Base-by-base conservation (phyloP, 2,329 filamentous ascomycete species). In the Dryadomyces quercus-mongolicae region DNA sequence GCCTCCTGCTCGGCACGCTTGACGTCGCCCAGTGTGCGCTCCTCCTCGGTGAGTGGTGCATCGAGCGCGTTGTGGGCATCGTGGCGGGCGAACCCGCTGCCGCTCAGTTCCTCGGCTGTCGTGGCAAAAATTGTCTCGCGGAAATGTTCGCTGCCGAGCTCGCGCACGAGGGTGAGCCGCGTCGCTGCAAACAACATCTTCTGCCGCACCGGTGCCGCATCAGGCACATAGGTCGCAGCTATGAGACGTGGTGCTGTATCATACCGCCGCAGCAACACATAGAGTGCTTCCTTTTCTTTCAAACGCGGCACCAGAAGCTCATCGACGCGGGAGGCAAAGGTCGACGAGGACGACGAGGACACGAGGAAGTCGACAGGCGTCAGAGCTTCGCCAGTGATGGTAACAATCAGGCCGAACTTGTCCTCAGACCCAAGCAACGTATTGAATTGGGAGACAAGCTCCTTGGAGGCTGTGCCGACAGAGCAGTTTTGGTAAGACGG, bases 101-200 rank as follows among this genome's bases (percentile, higher is more conserved):
- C 71, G 7, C 74, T 88, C 58, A 93, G 71, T 70, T 93, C 88
- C 20, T 81, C 77, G 22, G 81, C 71, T 44, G 76, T 79, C 1
- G 86, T 92, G 12, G 78, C 80, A 65, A 91, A 89, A 45, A 92
- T 74, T 22, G 80, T 85, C 66, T 91, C 85, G 52, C 84, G 74
- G 69, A 93, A 92, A 62, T 88, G 77, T 66, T 93, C 87, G 53
- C 81, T 79, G 48, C 88, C 88, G 10, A 93, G 74, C 69, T 92
- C 86, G 45, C 87, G 79, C 51, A 85, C 78, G 1, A 93, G 75
- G 0, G 86, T 87, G 61, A 91, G 73, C 10, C 86, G 79, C 31
- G 88, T 91, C 22, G 82, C 80, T 6, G 88, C 87, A 67, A 92
- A 91, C 21, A 93, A 78, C 84, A 88, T 93, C 75, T 93, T 93